Percentiles rank a stretch among this genome's conserved stretches.
These are phyloP conservation scores for Fusarium subglutinans DNA, from an alignment of 2,329 filamentous ascomycete genomes.

Conservation along the genomic window DNA sequence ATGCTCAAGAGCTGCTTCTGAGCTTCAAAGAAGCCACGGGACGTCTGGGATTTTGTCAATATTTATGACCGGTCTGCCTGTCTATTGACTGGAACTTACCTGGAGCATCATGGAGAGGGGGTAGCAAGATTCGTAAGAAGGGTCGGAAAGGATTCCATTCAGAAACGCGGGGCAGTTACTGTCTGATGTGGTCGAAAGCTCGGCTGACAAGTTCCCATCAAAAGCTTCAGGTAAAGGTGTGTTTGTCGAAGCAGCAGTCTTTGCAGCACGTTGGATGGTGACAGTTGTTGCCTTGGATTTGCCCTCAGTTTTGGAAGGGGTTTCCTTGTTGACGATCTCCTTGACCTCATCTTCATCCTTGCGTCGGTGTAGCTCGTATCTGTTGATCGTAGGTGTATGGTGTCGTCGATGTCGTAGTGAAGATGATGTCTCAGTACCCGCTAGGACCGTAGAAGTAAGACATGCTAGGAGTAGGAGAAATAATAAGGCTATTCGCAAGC, in stretches of 20 bases:
- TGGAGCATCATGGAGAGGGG: conserved; percentile 86
- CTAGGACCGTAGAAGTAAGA: conserved; percentile 34
- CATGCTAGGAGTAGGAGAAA: conserved; percentile 36
- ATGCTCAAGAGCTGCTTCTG: conserved; percentile 76
- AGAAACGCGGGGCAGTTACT: conserved; percentile 74
- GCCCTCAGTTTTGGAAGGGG: conserved; percentile 23
- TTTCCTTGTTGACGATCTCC: conserved; percentile 26
- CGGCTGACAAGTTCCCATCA: conserved; percentile 70
- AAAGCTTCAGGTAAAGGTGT: conserved; percentile 68
- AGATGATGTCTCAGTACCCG: conserved; percentile 26
- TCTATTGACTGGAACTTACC: conserved; percentile 57
- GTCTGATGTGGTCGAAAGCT: conserved; percentile 64
- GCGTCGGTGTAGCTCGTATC: conserved; percentile 24
- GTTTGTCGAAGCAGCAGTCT: conserved; percentile 43
- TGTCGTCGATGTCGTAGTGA: conserved; percentile 26
- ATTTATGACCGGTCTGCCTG: not conserved
- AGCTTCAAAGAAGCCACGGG: conserved; percentile 83
- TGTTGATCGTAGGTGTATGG: conserved; percentile 2
- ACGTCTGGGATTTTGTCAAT: conserved; percentile 66
- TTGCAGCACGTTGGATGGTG: conserved; percentile 34
- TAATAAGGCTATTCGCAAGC: conserved; percentile 22
- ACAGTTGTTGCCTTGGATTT: conserved; percentile 36
- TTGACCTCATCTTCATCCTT: conserved; percentile 22
- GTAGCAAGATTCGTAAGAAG: conserved; percentile 77
- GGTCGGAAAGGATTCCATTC: conserved; percentile 69